These are phyloP conservation scores for Aureobasidium namibiae DNA, from an alignment of 2,329 filamentous ascomycete genomes.

Conservation along the genomic window DNA sequence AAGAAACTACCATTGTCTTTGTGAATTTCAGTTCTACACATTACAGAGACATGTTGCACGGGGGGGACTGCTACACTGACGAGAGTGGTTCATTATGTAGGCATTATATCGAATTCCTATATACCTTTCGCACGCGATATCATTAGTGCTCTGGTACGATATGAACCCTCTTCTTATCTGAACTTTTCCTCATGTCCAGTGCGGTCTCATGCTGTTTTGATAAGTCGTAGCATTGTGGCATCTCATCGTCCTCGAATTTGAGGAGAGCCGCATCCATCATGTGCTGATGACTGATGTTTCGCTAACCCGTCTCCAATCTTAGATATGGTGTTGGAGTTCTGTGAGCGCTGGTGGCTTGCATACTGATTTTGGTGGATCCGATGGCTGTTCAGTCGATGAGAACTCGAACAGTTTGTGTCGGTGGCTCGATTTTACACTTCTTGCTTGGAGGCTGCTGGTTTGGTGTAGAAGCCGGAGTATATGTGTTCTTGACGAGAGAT, in stretches of 20 bases:
- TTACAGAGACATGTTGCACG: neutral
- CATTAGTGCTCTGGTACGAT: neutral
- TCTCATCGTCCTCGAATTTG: neutral
- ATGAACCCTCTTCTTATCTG: neutral
- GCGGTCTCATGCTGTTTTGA: no score
- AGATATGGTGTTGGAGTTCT: neutral
- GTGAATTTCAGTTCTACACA: neutral
- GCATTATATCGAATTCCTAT: neutral
- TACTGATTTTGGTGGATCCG: neutral
- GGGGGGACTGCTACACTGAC: neutral
- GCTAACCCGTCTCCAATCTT: neutral
- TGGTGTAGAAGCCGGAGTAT: neutral
- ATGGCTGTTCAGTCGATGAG: neutral
- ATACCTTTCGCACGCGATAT: neutral
- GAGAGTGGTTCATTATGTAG: neutral
- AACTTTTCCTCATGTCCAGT: no score
- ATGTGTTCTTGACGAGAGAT: neutral
- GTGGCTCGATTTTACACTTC: neutral
- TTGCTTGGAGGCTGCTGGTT: neutral
- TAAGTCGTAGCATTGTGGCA: neutral
- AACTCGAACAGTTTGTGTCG: neutral
- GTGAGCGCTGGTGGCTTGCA: neutral
- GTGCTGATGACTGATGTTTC: no score
- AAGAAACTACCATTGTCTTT: neutral
- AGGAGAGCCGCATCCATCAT: neutral